phyloP scores from a whole-genome alignment of 2,329 filamentous ascomycete genomes.

The Claviceps maximensis region DNA sequence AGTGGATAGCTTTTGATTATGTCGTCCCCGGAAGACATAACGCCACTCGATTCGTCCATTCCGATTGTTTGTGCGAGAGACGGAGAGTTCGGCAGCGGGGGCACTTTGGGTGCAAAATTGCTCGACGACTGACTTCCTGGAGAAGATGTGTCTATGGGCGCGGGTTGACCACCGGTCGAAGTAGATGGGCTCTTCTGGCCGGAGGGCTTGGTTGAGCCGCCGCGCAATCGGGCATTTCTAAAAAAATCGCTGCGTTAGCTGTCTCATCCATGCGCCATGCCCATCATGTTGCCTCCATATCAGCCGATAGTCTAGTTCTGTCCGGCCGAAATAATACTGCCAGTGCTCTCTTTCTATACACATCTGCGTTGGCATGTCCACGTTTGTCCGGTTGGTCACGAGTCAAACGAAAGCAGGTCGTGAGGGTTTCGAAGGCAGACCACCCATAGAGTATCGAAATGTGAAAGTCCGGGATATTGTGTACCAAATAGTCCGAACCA shows the following conservation, averaged over 20 bases:
- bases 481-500: neutral
- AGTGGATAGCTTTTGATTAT: constrained; percentile 48
- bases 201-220: constrained; percentile 37
- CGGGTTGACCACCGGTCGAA: constrained; percentile 30
- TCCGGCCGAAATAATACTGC: neutral
- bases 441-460: neutral
- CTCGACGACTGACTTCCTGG: constrained; percentile 38
- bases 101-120: constrained; percentile 43
- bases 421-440: neutral
- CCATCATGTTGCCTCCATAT: neutral
- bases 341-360: neutral
- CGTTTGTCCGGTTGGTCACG: neutral
- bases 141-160: constrained; percentile 27
- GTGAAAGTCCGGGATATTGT: neutral
- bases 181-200: constrained; percentile 39
- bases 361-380: neutral
- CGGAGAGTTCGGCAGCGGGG: constrained; percentile 49
- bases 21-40: constrained; percentile 36
- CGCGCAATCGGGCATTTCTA: constrained; percentile 46
- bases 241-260: constrained; percentile 16
- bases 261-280: neutral
- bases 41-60: constrained; percentile 46
- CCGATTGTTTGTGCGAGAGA: constrained; percentile 54
- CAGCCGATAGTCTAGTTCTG: neutral
- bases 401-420: neutral